phyloP scores from a whole-genome alignment of 805 yeast genomes.

The Torulaspora gathmanii region DNA sequence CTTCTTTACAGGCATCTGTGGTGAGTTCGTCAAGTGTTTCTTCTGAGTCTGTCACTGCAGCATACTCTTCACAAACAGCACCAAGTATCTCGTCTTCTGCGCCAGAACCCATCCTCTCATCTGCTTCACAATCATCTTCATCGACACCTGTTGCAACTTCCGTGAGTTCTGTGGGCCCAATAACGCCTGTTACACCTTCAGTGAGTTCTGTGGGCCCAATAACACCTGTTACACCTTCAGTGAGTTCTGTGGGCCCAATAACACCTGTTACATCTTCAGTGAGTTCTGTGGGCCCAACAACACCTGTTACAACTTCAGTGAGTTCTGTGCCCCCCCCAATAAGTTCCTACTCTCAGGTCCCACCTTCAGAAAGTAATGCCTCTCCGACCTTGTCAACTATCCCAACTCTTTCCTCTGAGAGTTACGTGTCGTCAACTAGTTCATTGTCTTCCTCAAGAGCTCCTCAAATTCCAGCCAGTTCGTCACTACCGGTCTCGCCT shows the following conservation, averaged over 20 bases:
- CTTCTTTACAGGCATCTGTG: background rate
- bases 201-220: background rate
- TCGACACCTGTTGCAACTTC: background rate
- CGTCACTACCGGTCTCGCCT: background rate
- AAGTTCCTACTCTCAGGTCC: background rate
- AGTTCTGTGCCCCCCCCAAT: background rate
- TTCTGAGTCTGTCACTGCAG: background rate
- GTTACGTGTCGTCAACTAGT: background rate
- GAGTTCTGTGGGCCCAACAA: background rate
- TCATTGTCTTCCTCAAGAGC: background rate
- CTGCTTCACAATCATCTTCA: background rate
- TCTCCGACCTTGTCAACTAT: background rate
- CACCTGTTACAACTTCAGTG: background rate
- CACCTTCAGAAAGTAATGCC: background rate
- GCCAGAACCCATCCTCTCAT: background rate
- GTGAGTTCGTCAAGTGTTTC: background rate
- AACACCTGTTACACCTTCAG: no score
- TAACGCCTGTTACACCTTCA: no score
- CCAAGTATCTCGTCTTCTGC: background rate
- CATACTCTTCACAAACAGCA: background rate
- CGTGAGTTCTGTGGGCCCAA: no score
- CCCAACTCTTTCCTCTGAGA: no score
- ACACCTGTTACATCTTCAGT: no score
- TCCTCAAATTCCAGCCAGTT: background rate
- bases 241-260: no score